Percentiles rank a stretch among this genome's conserved stretches.
Evolutionary conservation across 2,329 filamentous ascomycete species (phyloP).

Genomic region (Colletotrichum musicola): DNA sequence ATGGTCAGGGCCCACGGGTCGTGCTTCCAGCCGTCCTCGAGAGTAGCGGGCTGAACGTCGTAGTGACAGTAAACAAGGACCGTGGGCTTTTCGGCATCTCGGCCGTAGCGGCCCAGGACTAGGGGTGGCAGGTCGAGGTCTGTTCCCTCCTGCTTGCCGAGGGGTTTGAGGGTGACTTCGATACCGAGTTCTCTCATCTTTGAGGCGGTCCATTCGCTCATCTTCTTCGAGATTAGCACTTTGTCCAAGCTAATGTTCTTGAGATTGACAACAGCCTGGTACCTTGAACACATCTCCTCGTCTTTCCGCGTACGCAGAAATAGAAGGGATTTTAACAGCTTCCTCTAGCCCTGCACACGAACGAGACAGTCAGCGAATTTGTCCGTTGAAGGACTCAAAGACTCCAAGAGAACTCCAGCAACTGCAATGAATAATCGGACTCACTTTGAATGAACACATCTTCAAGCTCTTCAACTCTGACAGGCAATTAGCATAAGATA

Average conservation of each 20-base stretch:
- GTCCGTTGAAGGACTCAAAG: background rate
- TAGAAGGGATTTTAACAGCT: conserved; percentile 94
- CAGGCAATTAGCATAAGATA: background rate
- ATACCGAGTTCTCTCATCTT: conserved; percentile 91
- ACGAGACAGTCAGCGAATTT: background rate
- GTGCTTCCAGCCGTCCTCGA: conserved; percentile 94
- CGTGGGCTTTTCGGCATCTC: conserved; percentile 91
- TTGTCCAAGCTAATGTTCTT: too few relatives aligned
- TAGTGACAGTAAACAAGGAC: conserved; percentile 99
- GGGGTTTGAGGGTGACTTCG: conserved; percentile 84
- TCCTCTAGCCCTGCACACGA: conserved; percentile 69
- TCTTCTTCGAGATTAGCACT: conserved; percentile 57
- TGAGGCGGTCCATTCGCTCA: conserved; percentile 89
- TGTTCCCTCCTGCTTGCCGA: conserved; percentile 93
- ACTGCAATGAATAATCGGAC: background rate
- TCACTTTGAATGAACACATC: conserved; percentile 22
- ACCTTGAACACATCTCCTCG: conserved; percentile 87
- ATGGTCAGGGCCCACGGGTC: conserved; percentile 92
- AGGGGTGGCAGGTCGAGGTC: conserved; percentile 93
- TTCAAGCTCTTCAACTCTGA: conserved; percentile 31
- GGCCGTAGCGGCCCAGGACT: conserved; percentile 90
- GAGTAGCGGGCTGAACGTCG: conserved; percentile 94
- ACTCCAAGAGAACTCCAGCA: background rate
- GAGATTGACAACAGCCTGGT: background rate
- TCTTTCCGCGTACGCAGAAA: conserved; percentile 91